A percentile compares a stretch with the other conserved stretches of the same genome.
These are phyloP conservation scores for Penicillium robsamsonii DNA, from an alignment of 495 filamentous ascomycete species.

Conservation along the genomic window DNA sequence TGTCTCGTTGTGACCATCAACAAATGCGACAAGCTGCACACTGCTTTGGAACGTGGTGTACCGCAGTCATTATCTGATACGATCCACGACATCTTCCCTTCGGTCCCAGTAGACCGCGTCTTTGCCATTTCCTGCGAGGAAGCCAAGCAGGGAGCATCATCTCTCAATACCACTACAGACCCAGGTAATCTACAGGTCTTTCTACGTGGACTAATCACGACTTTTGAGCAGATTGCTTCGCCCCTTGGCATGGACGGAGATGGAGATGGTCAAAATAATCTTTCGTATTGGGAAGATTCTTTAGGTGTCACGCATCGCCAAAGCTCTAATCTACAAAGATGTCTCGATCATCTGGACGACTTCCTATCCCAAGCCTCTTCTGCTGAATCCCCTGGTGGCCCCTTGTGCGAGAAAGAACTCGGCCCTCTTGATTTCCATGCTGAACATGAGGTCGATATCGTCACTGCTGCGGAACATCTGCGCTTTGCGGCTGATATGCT, in stretches of 20 bases:
- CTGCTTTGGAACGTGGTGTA: slow-evolving; percentile 10
- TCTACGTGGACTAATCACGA: slow-evolving; percentile 59
- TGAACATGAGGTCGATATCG: slow-evolving; percentile 67
- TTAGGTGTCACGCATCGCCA: slow-evolving; percentile 90
- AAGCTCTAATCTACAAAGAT: slow-evolving; percentile 72
- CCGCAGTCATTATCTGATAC: slow-evolving; percentile 20
- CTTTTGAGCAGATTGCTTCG: slow-evolving; percentile 73
- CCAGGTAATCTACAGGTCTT: slow-evolving; percentile 68
- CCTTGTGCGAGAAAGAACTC: background rate
- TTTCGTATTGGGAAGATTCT: slow-evolving; percentile 73
- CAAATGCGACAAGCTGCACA: slow-evolving; percentile 66
- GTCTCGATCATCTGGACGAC: slow-evolving; percentile 62
- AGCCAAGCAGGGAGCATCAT: slow-evolving; percentile 15
- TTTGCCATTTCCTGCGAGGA: slow-evolving; percentile 71
- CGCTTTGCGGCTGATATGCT: slow-evolving; percentile 78
- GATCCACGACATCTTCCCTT: slow-evolving; percentile 33
- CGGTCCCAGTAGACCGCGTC: slow-evolving; percentile 43
- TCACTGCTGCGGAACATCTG: slow-evolving; percentile 87
- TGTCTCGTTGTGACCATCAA: slow-evolving; percentile 74
- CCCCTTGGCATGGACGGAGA: slow-evolving; percentile 44
- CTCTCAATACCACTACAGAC: slow-evolving; percentile 31
- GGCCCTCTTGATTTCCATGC: slow-evolving; percentile 5
- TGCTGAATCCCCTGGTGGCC: slow-evolving; percentile 3
- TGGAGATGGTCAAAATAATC: slow-evolving; percentile 39
- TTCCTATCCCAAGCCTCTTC: slow-evolving; percentile 54